Conservation (phyloP, 495 filamentous ascomycete genomes). For the Thermothielavioides terrestris region DNA sequence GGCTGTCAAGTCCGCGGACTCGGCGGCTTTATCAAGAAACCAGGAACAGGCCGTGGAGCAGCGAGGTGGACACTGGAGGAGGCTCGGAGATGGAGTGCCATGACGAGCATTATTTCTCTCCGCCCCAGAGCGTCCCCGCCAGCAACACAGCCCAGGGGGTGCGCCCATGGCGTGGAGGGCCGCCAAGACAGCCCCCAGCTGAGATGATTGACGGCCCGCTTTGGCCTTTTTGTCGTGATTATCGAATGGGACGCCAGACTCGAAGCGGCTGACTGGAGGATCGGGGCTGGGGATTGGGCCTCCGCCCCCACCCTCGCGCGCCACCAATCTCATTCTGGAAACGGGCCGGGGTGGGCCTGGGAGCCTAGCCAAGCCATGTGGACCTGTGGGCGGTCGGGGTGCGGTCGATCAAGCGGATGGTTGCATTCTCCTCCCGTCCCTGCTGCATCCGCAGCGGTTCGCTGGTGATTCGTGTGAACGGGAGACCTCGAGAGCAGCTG, state of each 20-base stretch:
- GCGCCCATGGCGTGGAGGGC: background rate
- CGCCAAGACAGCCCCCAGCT: constrained; percentile 5
- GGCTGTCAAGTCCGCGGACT: background rate
- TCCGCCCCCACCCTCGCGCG: constrained; percentile 24
- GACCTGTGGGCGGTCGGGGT: constrained; percentile 5
- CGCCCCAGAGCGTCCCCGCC: background rate
- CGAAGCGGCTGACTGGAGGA: constrained; percentile 14
- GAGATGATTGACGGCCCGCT: constrained; percentile 2
- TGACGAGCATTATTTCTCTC: constrained; percentile 15
- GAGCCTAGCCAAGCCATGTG: constrained; percentile 19
- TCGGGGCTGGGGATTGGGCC: constrained; percentile 25
- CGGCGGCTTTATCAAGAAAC: background rate
- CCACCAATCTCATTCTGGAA: constrained; percentile 30
- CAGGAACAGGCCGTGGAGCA: background rate
- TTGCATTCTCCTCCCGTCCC: constrained; percentile 5
- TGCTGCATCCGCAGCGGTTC: background rate
- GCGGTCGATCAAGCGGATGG: constrained; percentile 11
- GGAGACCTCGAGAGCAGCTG: background rate
- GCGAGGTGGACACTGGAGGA: background rate
- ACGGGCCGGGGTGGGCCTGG: constrained; percentile 14
- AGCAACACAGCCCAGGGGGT: background rate
- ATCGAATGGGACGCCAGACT: constrained; percentile 5
- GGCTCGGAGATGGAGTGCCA: background rate
- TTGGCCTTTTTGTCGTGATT: constrained; percentile 4
- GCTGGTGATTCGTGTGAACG: too few relatives aligned